Evolutionary conservation across 75 land plant species (phyloP), one percentile per base, ranked within the genome.

Genomic region (Selaginella moellendorffii): DNA sequence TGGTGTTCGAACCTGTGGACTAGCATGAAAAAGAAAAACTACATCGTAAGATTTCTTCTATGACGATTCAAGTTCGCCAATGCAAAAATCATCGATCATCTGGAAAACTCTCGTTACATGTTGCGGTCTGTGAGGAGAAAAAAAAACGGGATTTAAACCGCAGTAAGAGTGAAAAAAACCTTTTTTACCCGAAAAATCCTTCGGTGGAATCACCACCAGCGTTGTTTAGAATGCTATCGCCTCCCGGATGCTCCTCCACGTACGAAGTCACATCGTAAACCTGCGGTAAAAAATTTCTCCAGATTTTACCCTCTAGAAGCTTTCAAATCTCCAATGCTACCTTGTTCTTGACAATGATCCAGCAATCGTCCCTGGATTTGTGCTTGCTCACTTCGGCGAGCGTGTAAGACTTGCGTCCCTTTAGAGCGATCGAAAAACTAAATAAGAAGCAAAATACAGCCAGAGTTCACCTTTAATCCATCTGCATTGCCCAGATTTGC

Each of bases 161-260:
- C n/a, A n/a, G n/a, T n/a, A n/a, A n/a, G n/a, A n/a, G n/a, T n/a
- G n/a, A n/a, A n/a, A n/a, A 26, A 28, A 5, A 5, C 61, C 24
- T 20, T 19, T 20, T 19, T 24, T 18, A 92, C 97, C 97, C 97
- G 64, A 64, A 88, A 72, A 92, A 92, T 20, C 97, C 97, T 73
- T 79, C 85, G 19, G 96, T 83, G n/a, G 95, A 81, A 74, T 92
- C 97, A 76, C 76, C 87, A 14, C 97, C 97, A 29, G 97, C 97
- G 78, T 92, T 81, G 17, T 77, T 70, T 65, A 93, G 54, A 42
- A 93, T 93, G 22, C 90, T 85, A 75, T 88, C 86, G 8, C 98
- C 90, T 22, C 98, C 98, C 22, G 98, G 98, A 54, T 93, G 98
- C 63, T 88, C 98, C 27, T 93, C 98, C 26, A 93, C 96, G 67